Percentiles rank a stretch among this genome's conserved stretches.
Conservation (phyloP, 2,329 filamentous ascomycete species). For the Trichoderma koningiopsis region DNA sequence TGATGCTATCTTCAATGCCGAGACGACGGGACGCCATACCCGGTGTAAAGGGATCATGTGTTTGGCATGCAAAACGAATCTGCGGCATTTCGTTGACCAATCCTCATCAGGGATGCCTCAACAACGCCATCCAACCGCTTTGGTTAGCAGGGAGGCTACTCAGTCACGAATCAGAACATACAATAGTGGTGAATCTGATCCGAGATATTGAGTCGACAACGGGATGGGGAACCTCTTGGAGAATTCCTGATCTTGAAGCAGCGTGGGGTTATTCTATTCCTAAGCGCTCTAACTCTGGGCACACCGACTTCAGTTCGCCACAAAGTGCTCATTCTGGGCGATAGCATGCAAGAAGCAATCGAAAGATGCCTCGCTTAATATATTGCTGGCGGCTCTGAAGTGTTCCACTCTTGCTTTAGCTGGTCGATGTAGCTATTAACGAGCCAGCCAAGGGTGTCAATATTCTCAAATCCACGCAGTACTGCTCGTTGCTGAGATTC, state of each 20-base stretch:
- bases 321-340: not conserved
- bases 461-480: not conserved
- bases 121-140: conserved; percentile 60
- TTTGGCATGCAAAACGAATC: conserved; percentile 52
- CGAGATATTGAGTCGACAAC: conserved; percentile 53
- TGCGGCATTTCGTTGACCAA: conserved; percentile 46
- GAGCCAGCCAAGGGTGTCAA: not conserved
- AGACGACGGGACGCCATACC: conserved; percentile 25
- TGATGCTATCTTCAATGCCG: conserved; percentile 48
- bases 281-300: not conserved
- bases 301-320: not conserved
- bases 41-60: conserved; percentile 37
- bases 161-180: conserved; percentile 51
- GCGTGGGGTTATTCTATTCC: conserved; percentile 40
- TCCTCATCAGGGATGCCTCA: conserved; percentile 56
- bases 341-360: not conserved
- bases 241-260: conserved; percentile 53
- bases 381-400: not conserved
- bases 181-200: conserved; percentile 47
- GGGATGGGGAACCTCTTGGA: conserved; percentile 57
- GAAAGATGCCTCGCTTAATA: not conserved
- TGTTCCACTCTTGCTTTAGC: conserved; percentile 1
- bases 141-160: conserved; percentile 58
- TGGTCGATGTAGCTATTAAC: not conserved
- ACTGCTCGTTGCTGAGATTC: conserved; percentile 6